Base-by-base conservation (phyloP, 2,329 filamentous ascomycete genomes). In the Trichoderma sp. region DNA sequence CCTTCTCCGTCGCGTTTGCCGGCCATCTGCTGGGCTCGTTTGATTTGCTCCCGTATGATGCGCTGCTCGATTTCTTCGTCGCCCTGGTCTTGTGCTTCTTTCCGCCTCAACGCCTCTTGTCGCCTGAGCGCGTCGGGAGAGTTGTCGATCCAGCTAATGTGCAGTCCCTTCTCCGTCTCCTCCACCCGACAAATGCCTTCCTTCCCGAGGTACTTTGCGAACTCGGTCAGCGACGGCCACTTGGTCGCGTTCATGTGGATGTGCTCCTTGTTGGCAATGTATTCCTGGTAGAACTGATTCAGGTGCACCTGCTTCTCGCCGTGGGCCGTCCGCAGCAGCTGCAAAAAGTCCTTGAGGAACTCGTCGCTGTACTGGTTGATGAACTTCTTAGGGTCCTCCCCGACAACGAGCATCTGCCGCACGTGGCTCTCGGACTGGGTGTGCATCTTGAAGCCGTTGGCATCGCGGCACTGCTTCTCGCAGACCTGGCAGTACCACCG, bases 231-330 rank as follows among this genome's bases (percentile, higher is more conserved):
- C 62, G 87, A 91, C 4, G 89, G 86, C 93, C 93, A 98, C 72
- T 90, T 89, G 0, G 95, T 98, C 7, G 92, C 83, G 77, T 97
- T 97, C 90, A 98, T 93, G 75, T 98, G 95, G 9, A 95, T 81
- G 74, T 98, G 94, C 72, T 92, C 85, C 64, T 93, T 93, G 70
- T 94, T 90, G 17, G 87, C 84, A 70, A 98, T 97, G 72, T 96
- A 95, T 43, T 93, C 89, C 75, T 98, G 92, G 78, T 99, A 99
- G 76, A 98, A 98, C 67, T 91, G 88, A 73, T 99, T 99, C 59
- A 93, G 86, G 41, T 93, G 85, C 1, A 98, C 88, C 71, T 88
- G 85, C 77, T 99, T 99, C 78, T 97, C 93, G 68, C 93, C 92
- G 72, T 99, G 95, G 0, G 89, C 86, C 0, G 93, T 97, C 65